Percentiles rank a stretch among this genome's conserved stretches.
These are phyloP conservation scores for Tilletia indica DNA, from an alignment of 1,284 basidiomycete genomes.

Conservation along the genomic window DNA sequence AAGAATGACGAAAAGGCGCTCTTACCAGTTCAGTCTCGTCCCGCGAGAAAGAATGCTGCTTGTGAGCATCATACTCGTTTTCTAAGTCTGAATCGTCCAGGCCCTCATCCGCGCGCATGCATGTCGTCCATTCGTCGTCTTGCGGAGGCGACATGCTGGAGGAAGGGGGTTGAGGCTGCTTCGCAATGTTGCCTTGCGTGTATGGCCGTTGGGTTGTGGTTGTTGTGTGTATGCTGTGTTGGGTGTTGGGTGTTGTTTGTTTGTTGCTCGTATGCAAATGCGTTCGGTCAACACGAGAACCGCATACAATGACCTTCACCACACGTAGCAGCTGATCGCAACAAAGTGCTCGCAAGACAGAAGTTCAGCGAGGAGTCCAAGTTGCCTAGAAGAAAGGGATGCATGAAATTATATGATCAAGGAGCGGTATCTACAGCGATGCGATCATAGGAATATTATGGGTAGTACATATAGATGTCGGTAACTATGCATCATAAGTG, in stretches of 20 bases:
- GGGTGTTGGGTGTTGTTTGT: background rate
- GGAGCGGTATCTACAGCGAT: background rate
- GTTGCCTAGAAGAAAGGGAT: no score
- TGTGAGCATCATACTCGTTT: background rate
- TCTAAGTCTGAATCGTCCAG: background rate
- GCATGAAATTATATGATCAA: no score
- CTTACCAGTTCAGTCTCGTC: conserved; percentile 7
- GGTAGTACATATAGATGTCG: background rate
- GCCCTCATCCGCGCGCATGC: conserved; percentile 8
- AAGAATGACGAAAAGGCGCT: background rate
- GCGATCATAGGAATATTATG: background rate
- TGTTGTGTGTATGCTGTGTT: background rate
- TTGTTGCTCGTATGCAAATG: background rate
- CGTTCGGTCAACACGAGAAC: background rate
- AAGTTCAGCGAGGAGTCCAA: background rate
- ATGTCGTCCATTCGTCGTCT: conserved; percentile 7
- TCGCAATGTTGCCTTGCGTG: background rate
- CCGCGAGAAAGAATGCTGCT: background rate
- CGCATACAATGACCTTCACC: background rate
- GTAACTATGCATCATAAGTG: background rate
- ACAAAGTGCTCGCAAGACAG: background rate
- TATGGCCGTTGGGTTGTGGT: background rate
- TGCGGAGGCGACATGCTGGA: background rate
- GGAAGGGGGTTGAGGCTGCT: background rate
- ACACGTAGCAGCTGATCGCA: background rate